Evolutionary conservation across 2,329 filamentous ascomycete genomes (phyloP).

Genomic region (Monilinia vaccinii-corymbosi): DNA sequence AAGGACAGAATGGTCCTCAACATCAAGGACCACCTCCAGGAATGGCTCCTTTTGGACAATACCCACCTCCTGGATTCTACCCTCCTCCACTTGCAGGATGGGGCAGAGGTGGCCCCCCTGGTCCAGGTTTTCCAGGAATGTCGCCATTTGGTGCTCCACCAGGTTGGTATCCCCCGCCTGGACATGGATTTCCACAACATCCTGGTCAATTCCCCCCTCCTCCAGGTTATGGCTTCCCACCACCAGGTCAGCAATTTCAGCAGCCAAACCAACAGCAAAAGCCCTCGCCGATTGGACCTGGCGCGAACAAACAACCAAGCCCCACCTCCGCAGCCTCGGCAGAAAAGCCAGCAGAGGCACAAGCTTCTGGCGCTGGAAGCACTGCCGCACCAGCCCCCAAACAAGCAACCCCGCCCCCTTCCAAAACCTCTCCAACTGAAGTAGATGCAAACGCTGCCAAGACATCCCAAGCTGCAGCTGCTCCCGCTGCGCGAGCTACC

Average conservation of each 20-base stretch:
- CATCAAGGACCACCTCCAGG: slow-evolving; percentile 12
- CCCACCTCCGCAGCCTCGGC: slow-evolving; percentile 35
- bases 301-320: slow-evolving; percentile 38
- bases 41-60: slow-evolving; percentile 31
- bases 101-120: slow-evolving; percentile 46
- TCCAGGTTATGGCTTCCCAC: slow-evolving; percentile 36
- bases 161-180: slow-evolving; percentile 69
- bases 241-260: slow-evolving; percentile 52
- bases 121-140: slow-evolving; percentile 63
- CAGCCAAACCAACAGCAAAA: slow-evolving; percentile 31
- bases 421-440: slow-evolving; percentile 52
- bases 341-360: slow-evolving; percentile 33
- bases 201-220: slow-evolving; percentile 41
- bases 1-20: slow-evolving; percentile 15
- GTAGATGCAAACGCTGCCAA: slow-evolving; percentile 36
- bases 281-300: slow-evolving; percentile 43
- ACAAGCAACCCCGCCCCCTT: slow-evolving; percentile 49
- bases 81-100: slow-evolving; percentile 39
- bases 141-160: slow-evolving; percentile 60
- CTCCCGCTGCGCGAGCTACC: slow-evolving; percentile 10
- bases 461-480: slow-evolving; percentile 13
- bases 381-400: slow-evolving; percentile 31
- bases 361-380: slow-evolving; percentile 36
- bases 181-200: slow-evolving; percentile 62
- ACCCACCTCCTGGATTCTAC: slow-evolving; percentile 31